Percentiles rank a stretch among this genome's conserved stretches.
These are phyloP conservation scores for Coniferiporia sulphurascens DNA, from an alignment of 1,284 basidiomycete genomes.

Conservation along the genomic window DNA sequence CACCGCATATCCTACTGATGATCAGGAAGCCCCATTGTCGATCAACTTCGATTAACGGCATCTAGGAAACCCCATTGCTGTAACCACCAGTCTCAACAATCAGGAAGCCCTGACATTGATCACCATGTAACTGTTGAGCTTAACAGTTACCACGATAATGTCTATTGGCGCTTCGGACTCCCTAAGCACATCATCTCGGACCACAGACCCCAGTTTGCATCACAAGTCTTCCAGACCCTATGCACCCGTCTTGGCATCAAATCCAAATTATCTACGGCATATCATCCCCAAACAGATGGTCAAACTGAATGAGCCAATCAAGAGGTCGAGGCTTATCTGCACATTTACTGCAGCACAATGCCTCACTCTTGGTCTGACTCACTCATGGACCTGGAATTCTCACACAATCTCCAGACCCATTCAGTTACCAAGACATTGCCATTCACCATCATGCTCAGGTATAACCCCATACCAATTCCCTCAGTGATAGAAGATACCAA, in stretches of 20 bases:
- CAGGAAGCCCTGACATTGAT: no score
- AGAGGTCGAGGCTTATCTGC: slow-evolving; percentile 20
- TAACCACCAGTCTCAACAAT: no score
- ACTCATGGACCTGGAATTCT: slow-evolving; percentile 23
- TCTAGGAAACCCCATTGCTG: no score
- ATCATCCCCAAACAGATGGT: slow-evolving; percentile 12
- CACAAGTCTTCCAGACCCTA: slow-evolving; percentile 17
- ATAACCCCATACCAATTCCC: slow-evolving; percentile 17
- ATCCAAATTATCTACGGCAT: slow-evolving; percentile 27
- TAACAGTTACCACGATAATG: not conserved
- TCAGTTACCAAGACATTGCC: slow-evolving; percentile 23
- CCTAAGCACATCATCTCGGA: slow-evolving; percentile 19
- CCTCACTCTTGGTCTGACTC: slow-evolving; percentile 16
- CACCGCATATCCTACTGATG: no score
- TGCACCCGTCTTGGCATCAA: slow-evolving; percentile 15
- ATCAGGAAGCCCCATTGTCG: no score
- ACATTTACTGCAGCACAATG: slow-evolving; percentile 18
- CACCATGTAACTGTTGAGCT: no score
- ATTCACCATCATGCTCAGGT: slow-evolving; percentile 25
- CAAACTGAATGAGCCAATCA: slow-evolving; percentile 26
- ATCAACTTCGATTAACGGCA: no score
- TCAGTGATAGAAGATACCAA: not conserved
- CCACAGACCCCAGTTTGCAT: slow-evolving; percentile 20
- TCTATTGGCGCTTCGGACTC: not conserved
- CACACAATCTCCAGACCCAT: slow-evolving; percentile 20